Evolutionary conservation across 1,139 yeast genomes (phyloP).

Genomic region (Yamadazyma blattariae): DNA sequence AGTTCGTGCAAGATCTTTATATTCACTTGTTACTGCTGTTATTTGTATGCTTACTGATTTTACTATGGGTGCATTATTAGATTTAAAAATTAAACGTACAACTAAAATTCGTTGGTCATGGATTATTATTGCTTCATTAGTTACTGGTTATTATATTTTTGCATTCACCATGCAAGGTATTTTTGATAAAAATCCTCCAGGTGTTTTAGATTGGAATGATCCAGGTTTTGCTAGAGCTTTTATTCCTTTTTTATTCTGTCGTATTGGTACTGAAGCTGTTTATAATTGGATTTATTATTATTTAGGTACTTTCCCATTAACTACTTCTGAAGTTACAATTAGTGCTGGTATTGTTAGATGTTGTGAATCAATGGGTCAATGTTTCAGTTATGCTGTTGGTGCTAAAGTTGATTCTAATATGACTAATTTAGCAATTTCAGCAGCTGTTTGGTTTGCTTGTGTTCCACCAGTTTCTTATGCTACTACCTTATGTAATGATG

Average conservation of each 20-base stretch:
- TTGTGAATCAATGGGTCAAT: constrained; percentile 12
- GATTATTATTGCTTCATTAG: constrained; percentile 9
- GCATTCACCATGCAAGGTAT: constrained; percentile 15
- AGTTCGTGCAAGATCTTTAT: constrained; percentile 20
- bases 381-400: constrained; percentile 18
- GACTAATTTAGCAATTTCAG: constrained; percentile 18
- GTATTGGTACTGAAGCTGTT: constrained; percentile 15
- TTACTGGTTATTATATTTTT: constrained; percentile 16
- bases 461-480: constrained; percentile 12
- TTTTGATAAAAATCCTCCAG: constrained; percentile 11
- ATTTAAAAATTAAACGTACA: constrained; percentile 10
- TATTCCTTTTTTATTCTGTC: constrained; percentile 19
- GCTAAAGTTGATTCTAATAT: constrained; percentile 16
- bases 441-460: constrained; percentile 16
- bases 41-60: constrained; percentile 14
- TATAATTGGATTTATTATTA: constrained; percentile 23
- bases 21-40: constrained; percentile 17
- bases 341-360: constrained; percentile 9
- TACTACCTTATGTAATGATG: constrained; percentile 5
- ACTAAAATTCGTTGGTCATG: constrained; percentile 12
- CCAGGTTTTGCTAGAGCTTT: constrained; percentile 14
- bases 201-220: constrained; percentile 18
- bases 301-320: constrained; percentile 17
- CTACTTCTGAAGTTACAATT: constrained; percentile 11
- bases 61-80: constrained; percentile 13